Evolutionary conservation across 2,329 filamentous ascomycete species (phyloP), one percentile per base, ranked within the genome.

Genomic region (Fusarium xylarioides): DNA sequence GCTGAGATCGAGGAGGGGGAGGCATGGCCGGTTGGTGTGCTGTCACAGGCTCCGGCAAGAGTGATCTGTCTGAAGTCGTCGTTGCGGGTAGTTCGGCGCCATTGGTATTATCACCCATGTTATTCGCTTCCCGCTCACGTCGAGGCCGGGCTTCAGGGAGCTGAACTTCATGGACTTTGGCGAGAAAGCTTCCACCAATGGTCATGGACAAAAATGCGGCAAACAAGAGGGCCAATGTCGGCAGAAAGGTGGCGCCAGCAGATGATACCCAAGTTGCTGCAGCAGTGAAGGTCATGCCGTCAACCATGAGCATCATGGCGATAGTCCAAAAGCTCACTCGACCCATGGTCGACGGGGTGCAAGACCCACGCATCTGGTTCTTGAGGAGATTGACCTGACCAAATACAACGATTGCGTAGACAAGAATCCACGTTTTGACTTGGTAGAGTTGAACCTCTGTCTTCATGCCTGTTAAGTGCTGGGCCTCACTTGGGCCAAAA

Each of bases 281-380:
- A n/a, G 84, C 85, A 5, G 84, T 83, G 71, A 91, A 91, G 7
- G 88, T 83, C 70, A 91, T 83, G 16, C 88, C 89, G 74, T 92
- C 91, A 21, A 88, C 88, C 64, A 92, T 83, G 37, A 91, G 82
- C 88, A 92, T 91, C 71, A 88, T 85, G 56, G 86, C 85, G 30
- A 88, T 85, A 0, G 90, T 91, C 78, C 87, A 87, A 78, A 92
- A 90, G 80, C 90, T 92, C 74, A 92, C 86, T 23, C 91, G 85
- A 7, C 89, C 90, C 74, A 92, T 84, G 5, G 90, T 92, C 0
- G 91, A 92, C 6, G 91, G 91, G 12, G 91, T 92, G 52, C 86
- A 90, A 2, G 90, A 88, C 76, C 92, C 90, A 71, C 87, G 88
- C 84, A 91, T 91, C 80, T 93, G 91, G 52, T 84, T 80, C 77